Evolutionary conservation across 2,329 filamentous ascomycete species (phyloP), one percentile per base, ranked within the genome.

Genomic region (Xylariaceae sp.): DNA sequence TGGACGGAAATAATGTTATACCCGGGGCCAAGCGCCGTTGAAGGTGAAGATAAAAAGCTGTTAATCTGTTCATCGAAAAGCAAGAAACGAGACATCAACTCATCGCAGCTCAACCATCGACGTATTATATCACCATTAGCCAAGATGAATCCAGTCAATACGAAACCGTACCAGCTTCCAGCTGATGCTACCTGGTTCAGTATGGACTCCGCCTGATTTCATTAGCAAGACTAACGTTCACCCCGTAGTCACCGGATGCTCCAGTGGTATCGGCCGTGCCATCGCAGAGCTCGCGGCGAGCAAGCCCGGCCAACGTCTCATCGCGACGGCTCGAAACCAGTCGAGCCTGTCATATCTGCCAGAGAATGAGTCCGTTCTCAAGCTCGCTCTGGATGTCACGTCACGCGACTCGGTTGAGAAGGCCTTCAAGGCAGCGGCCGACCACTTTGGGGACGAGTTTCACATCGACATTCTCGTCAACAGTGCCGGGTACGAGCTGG

Each of bases 401-500:
- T 58, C 44, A 1, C 55, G 39, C 4, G 11, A 32, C 3, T 55
- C 53, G 0, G 58, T 60, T 4, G 34, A 56, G 5, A 2, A 41
- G 3, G 55, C 58, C 27, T 60, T 60, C 37, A 43, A 50, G 26
- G 41, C 47, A 3, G 57, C 55, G 2, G 55, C 55, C 5, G 50
- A 37, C 4, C 43, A 58, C 40, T 58, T 55, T 12, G 40, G 47
- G 2, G 27, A 50, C 6, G 3, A 31, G 4, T 58, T 55, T 11
- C 47, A 53, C 40, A 50, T 60, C n/a, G 55, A 60, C 34, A 30
- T 60, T 27, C 50, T 58, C 35, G 57, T 60, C n/a, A 58, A 60
- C 39, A 60, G 54, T 29, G 55, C 58, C 37, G 55, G 55, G 9
- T 58, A 60, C 31, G 55, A 58, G 55, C 47, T 60, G 1, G 53